Conservation (phyloP, 371 early-diverging fungal genomes). For the Nematocida displodere region DNA sequence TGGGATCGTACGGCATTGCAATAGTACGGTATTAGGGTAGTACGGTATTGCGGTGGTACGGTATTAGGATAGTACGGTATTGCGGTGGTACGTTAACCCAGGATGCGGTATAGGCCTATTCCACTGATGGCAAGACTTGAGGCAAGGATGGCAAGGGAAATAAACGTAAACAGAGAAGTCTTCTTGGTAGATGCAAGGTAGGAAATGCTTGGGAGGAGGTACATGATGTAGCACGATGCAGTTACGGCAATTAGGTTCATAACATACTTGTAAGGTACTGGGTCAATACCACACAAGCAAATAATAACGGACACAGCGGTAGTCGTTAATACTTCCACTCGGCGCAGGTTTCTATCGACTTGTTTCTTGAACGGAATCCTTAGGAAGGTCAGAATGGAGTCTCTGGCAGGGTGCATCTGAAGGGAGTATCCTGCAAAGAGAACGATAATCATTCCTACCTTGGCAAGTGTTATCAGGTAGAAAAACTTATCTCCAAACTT, state of each 20-base stretch:
- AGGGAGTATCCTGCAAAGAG: conserved; percentile 32
- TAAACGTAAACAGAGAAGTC: background rate
- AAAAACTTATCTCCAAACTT: conserved; percentile 28
- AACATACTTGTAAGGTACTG: conserved; percentile 18
- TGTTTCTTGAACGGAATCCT: background rate
- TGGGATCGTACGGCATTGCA: too few species aligned
- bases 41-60: too few species aligned
- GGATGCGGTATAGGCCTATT: conserved; percentile 4
- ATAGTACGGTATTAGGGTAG: too few species aligned
- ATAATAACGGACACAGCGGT: background rate
- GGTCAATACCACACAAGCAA: conserved; percentile 4
- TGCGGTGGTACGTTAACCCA: too few species aligned
- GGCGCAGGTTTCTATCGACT: background rate
- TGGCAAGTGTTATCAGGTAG: conserved; percentile 14
- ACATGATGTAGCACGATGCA: conserved; percentile 47
- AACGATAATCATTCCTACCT: conserved; percentile 38
- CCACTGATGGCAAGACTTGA: background rate
- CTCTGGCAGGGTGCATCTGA: conserved; percentile 49
- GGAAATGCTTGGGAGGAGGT: conserved; percentile 28
- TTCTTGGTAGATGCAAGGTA: conserved; percentile 28
- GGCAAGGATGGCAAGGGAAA: conserved; percentile 12
- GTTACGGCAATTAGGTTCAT: conserved; percentile 35
- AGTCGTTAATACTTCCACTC: background rate
- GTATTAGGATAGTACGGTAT: too few species aligned
- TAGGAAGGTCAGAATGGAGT: conserved; percentile 28